These are phyloP conservation scores for Ophiocordyceps camponoti-saundersi DNA, from an alignment of 2,329 filamentous ascomycete genomes.

Conservation along the genomic window DNA sequence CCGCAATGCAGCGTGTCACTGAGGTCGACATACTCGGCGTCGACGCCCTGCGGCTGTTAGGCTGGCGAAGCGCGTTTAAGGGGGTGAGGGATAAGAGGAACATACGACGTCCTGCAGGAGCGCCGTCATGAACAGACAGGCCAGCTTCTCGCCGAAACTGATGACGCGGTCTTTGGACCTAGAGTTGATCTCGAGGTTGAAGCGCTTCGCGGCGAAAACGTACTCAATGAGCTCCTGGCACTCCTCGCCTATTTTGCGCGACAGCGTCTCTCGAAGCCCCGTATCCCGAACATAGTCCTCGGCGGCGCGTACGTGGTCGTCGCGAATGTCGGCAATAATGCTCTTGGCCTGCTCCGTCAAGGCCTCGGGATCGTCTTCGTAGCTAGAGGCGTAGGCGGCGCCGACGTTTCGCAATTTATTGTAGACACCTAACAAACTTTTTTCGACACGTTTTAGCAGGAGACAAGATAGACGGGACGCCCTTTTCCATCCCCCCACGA, in stretches of 20 bases:
- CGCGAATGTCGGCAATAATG: conserved; percentile 65
- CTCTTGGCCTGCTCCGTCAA: conserved; percentile 49
- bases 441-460: not conserved
- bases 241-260: conserved; percentile 54
- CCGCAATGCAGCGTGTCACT: conserved; percentile 63
- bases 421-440: conserved; percentile 41
- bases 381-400: conserved; percentile 25
- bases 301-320: conserved; percentile 65
- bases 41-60: conserved; percentile 39
- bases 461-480: not conserved
- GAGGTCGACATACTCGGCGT: conserved; percentile 80
- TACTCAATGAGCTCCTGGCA: conserved; percentile 69
- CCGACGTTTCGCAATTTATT: conserved; percentile 37
- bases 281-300: conserved; percentile 41
- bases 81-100: not conserved
- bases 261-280: conserved; percentile 39
- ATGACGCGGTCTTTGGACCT: conserved; percentile 76
- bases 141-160: conserved; percentile 90
- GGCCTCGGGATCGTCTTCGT: conserved; percentile 32
- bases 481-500: conserved; percentile 7
- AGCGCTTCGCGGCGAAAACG: conserved; percentile 43
- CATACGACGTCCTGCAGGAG: conserved; percentile 57
- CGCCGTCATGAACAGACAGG: conserved; percentile 79
- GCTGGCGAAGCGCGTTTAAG: not conserved
- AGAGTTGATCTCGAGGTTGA: conserved; percentile 59